Evolutionary conservation across 257 asterid species (phyloP), one percentile per base, ranked within the genome.

Genomic region (Solanum corneliomulleri): DNA sequence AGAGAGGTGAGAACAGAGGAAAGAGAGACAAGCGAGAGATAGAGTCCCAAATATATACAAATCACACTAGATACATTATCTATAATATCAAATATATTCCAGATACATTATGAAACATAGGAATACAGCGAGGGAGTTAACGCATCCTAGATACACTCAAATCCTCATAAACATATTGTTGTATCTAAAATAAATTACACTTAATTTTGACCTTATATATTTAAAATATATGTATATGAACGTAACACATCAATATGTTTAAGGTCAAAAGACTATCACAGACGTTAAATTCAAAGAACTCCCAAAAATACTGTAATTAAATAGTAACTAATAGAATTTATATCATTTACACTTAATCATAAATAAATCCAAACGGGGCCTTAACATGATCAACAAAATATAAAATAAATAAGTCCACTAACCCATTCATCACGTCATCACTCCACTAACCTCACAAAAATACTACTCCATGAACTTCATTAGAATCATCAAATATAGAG

Each of bases 151-250:
- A 21, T 21, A 58, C 1, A 58, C 9, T 2, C 0, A 5, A 58
- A 58, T 58, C 2, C 6, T 9, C 68, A 8, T 21, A 7, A 0
- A 9, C 11, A 21, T 2, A 58, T 58, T 21, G 0, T 4, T 21
- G 0, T 4, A 58, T 58, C 5, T 58, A 21, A 21, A 58, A 58
- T 58, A 58, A 58, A 58, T 58, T 47, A 13, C 13, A 58, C 5
- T 9, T 21, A 58, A 3, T 58, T 58, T 9, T 58, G 2, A 21
- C 1, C 5, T 58, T 9, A 8, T 58, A 25, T 58, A 21, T 58
- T 0, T 0, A 0, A 0, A 56, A 1, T 3, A 18, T 11, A 56
- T 56, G 3, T 56, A 56, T 18, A 2, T 56, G 0, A 20, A 56
- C 5, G 12, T 20, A 4, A 20, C 25, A 56, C 0, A 56, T 45